A percentile compares a stretch with the other conserved stretches of the same genome.
phyloP scores from a whole-genome alignment of 768 basidiomycete genomes.

The Hericium coralloides region DNA sequence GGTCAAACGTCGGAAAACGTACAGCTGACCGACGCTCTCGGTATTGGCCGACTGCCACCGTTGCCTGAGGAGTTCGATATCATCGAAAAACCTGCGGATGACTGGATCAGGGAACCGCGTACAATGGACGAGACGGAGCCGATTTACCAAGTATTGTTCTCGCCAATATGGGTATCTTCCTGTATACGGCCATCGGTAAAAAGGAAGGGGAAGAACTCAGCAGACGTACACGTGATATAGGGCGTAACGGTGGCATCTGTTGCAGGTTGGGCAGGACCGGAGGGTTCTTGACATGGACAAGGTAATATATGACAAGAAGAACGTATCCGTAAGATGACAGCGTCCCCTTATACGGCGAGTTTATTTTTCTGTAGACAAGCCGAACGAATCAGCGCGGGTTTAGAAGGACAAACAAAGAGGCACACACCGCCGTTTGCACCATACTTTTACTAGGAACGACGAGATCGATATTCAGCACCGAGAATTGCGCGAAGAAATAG shows the following conservation, averaged over 20 bases:
- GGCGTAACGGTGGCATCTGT: slow-evolving; percentile 85
- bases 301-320: slow-evolving; percentile 94
- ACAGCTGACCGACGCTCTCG: slow-evolving; percentile 92
- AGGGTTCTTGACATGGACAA: slow-evolving; percentile 96
- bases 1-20: slow-evolving; percentile 21
- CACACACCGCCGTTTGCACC: slow-evolving; percentile 85
- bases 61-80: slow-evolving; percentile 84
- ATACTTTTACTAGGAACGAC: slow-evolving; percentile 79
- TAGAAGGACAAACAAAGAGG: not conserved
- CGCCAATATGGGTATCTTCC: slow-evolving; percentile 77
- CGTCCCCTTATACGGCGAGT: slow-evolving; percentile 95
- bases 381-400: not conserved
- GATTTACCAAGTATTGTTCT: slow-evolving; percentile 65
- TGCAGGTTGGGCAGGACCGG: slow-evolving; percentile 94
- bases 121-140: not conserved
- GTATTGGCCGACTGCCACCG: slow-evolving; percentile 93
- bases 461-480: not conserved
- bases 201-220: not conserved
- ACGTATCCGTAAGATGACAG: slow-evolving; percentile 97
- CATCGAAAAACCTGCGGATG: slow-evolving; percentile 82
- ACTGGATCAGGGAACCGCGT: not conserved
- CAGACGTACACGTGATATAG: slow-evolving; percentile 60
- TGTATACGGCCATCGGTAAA: slow-evolving; percentile 21
- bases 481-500: slow-evolving; percentile 8
- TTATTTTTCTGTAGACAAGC: slow-evolving; percentile 69